Percentiles rank a stretch among this genome's conserved stretches.
Conservation (phyloP, 2,329 filamentous ascomycete genomes). For the Tolypocladium endophyticum region DNA sequence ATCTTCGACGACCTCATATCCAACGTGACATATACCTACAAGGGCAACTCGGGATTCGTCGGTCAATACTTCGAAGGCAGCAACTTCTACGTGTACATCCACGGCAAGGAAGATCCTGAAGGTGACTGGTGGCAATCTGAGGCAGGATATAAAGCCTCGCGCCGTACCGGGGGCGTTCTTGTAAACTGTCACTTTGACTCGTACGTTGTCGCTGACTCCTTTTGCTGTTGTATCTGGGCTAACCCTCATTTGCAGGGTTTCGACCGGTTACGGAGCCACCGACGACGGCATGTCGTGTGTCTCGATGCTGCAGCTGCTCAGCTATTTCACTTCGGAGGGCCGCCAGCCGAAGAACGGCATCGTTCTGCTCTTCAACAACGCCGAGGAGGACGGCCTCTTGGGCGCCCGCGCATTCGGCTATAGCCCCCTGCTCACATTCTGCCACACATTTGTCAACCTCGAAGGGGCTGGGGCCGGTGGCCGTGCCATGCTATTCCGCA, state of each 20-base stretch:
- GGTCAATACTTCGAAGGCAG: conserved; percentile 82
- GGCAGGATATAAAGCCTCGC: conserved; percentile 30
- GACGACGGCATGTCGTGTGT: conserved; percentile 89
- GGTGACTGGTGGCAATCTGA: conserved; percentile 61
- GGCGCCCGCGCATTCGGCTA: conserved; percentile 78
- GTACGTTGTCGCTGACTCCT: conserved; percentile 21
- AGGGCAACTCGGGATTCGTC: conserved; percentile 14
- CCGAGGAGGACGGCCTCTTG: conserved; percentile 85
- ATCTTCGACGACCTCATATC: conserved; percentile 71
- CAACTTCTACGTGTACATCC: conserved; percentile 87
- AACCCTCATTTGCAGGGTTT: conserved; percentile 47
- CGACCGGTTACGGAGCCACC: conserved; percentile 84
- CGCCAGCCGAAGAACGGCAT: conserved; percentile 71
- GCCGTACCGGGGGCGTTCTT: conserved; percentile 65
- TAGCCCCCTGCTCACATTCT: conserved; percentile 68
- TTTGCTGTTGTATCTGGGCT: conserved; percentile 2
- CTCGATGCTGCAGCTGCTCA: conserved; percentile 74
- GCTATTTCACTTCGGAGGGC: conserved; percentile 66
- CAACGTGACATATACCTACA: conserved; percentile 56
- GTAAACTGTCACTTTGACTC: conserved; percentile 92
- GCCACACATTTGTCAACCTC: conserved; percentile 85
- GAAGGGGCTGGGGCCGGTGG: conserved; percentile 92
- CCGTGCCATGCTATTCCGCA: conserved; percentile 75
- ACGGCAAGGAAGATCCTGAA: conserved; percentile 63
- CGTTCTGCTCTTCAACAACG: conserved; percentile 84